phyloP scores from a whole-genome alignment of 345 rosid species.

The Rhodamnia argentea region DNA sequence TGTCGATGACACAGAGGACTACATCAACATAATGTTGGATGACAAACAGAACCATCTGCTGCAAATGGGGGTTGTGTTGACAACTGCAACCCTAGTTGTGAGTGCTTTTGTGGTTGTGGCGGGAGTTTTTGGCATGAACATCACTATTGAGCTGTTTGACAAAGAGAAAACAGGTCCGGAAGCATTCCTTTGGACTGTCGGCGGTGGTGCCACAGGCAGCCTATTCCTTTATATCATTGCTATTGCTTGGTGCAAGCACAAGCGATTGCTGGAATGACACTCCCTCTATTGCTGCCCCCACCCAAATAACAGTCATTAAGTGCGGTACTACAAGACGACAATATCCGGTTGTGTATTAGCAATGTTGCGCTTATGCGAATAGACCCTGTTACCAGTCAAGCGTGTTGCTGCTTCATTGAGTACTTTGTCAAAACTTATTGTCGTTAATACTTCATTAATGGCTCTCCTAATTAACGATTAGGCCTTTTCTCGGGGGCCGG shows the following conservation, averaged over 20 bases:
- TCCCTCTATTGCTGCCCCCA: background rate
- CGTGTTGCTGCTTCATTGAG: background rate
- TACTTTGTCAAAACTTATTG: background rate
- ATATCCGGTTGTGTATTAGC: background rate
- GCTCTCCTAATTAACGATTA: background rate
- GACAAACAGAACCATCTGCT: slow-evolving; percentile 95
- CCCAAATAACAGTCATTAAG: background rate
- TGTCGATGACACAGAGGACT: slow-evolving; percentile 91
- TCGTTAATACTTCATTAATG: background rate
- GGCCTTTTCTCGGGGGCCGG: background rate
- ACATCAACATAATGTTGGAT: slow-evolving; percentile 92
- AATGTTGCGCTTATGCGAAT: background rate
- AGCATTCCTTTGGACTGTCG: slow-evolving; percentile 57
- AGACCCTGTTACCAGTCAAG: background rate
- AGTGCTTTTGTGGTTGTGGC: slow-evolving; percentile 60
- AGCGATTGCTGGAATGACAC: slow-evolving; percentile 52
- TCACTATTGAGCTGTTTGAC: slow-evolving; percentile 42
- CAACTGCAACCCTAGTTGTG: slow-evolving; percentile 76
- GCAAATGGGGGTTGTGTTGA: slow-evolving; percentile 92
- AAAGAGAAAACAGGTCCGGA: slow-evolving; percentile 11
- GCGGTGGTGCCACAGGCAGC: slow-evolving; percentile 52
- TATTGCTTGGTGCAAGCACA: slow-evolving; percentile 81
- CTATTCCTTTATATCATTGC: slow-evolving; percentile 60
- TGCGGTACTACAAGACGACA: background rate
- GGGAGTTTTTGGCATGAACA: slow-evolving; percentile 76